phyloP scores from a whole-genome alignment of 192 early-diverging fungal species.

The Umbelopsis sp. region DNA sequence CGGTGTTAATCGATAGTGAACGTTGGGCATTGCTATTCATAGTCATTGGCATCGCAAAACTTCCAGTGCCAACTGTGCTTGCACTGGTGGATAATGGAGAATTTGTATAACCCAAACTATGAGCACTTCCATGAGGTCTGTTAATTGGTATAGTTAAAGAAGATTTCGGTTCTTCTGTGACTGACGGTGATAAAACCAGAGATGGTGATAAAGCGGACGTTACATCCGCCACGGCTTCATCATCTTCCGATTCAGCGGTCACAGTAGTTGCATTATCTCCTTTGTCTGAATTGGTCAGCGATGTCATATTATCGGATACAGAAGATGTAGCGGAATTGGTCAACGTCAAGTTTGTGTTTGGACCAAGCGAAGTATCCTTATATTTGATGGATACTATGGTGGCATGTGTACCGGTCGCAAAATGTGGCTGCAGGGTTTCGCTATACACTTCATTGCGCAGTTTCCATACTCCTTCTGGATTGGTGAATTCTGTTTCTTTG shows the following conservation, averaged over 20 bases:
- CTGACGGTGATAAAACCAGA: neutral
- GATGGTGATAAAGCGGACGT: neutral
- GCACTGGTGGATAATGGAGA: slow-evolving; percentile 16
- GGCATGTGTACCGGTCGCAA: slow-evolving; percentile 43
- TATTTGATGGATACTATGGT: slow-evolving; percentile 61
- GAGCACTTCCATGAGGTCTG: neutral
- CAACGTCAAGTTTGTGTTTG: neutral
- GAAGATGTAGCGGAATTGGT: slow-evolving; percentile 7
- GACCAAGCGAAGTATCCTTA: slow-evolving; percentile 40
- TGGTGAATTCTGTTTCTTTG: slow-evolving; percentile 4
- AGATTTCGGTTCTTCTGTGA: neutral
- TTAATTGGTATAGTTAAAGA: slow-evolving; percentile 12
- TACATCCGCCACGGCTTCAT: neutral
- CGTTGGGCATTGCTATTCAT: neutral
- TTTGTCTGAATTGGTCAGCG: slow-evolving; percentile 10
- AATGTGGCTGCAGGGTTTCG: slow-evolving; percentile 13
- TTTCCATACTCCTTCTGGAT: slow-evolving; percentile 18
- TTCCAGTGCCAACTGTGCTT: neutral
- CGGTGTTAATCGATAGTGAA: slow-evolving; percentile 4
- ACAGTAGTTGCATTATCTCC: slow-evolving; percentile 8
- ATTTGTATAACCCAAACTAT: slow-evolving; percentile 9
- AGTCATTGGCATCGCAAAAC: neutral
- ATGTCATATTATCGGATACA: slow-evolving; percentile 12
- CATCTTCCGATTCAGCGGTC: slow-evolving; percentile 12
- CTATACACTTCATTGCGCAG: slow-evolving; percentile 20